Conservation (phyloP, 495 filamentous ascomycete species). For the Trichocladium uniseriatum region DNA sequence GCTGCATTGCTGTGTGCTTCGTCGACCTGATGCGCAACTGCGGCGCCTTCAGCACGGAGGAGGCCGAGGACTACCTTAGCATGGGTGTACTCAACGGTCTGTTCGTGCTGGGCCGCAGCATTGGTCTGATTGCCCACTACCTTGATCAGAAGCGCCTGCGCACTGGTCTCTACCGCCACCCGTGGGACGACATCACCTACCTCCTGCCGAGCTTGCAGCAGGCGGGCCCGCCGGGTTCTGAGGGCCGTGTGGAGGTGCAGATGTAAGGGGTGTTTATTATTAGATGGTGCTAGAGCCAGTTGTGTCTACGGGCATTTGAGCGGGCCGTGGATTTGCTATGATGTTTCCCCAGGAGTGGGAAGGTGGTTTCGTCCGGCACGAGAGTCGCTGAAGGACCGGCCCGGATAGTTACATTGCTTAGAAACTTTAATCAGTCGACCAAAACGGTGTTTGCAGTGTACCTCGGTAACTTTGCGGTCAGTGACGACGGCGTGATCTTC, state of each 20-base stretch:
- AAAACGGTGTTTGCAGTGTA: background rate
- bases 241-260: conserved; percentile 83
- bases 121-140: conserved; percentile 98
- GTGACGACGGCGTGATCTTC: no score
- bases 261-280: conserved; percentile 15
- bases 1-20: conserved; percentile 96
- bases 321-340: conserved; percentile 1
- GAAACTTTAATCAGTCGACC: conserved; percentile 9
- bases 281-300: background rate
- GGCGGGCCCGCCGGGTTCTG: conserved; percentile 60
- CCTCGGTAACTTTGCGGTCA: no score
- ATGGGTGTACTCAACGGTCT: conserved; percentile 99
- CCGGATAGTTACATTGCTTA: conserved; percentile 3
- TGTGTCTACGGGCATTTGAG: background rate
- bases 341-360: background rate
- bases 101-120: conserved; percentile 91
- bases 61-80: conserved; percentile 72
- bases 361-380: background rate
- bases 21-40: conserved; percentile 96
- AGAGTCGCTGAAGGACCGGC: background rate
- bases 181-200: conserved; percentile 98
- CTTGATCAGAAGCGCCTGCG: conserved; percentile 98
- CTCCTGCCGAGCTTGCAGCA: conserved; percentile 74
- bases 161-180: conserved; percentile 96
- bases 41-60: conserved; percentile 80